These are phyloP conservation scores for Pelargonium cotyledonis DNA, from an alignment of 441 rosid genomes.

Conservation along the genomic window DNA sequence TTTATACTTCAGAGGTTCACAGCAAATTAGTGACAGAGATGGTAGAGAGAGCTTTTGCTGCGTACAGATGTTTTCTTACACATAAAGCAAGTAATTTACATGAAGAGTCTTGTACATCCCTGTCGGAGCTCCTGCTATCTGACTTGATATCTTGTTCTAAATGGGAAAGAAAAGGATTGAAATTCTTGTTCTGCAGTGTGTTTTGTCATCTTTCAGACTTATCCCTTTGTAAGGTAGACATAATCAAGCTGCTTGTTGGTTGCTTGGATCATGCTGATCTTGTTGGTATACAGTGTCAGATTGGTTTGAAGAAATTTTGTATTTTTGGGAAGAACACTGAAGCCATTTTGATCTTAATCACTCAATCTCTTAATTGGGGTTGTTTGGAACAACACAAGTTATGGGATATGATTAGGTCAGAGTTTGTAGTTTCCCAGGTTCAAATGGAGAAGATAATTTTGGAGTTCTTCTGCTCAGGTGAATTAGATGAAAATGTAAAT, in stretches of 20 bases:
- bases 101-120: constrained; percentile 22
- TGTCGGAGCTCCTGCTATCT: constrained; percentile 27
- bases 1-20: constrained; percentile 24
- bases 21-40: constrained; percentile 24
- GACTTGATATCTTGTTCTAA: constrained; percentile 30
- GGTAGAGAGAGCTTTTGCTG: constrained; percentile 36
- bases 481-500: constrained; percentile 29
- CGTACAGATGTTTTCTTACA: constrained; percentile 35
- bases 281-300: constrained; percentile 33
- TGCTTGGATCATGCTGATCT: constrained; percentile 37
- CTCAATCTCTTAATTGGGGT: constrained; percentile 37
- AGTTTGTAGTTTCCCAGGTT: constrained; percentile 35
- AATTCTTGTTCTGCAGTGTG: constrained; percentile 22
- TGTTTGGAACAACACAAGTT: constrained; percentile 40
- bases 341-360: constrained; percentile 30
- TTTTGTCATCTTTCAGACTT: constrained; percentile 40
- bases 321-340: constrained; percentile 36
- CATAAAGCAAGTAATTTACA: constrained; percentile 17
- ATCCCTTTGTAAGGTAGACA: constrained; percentile 23
- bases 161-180: constrained; percentile 28
- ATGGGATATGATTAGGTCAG: constrained; percentile 45
- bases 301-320: constrained; percentile 35
- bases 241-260: constrained; percentile 33
- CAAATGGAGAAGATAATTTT: constrained; percentile 42
- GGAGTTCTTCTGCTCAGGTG: constrained; percentile 29